Percentiles rank a stretch among this genome's conserved stretches.
phyloP scores from a whole-genome alignment of 1,284 basidiomycete genomes.

The Hypsizygus ulmarius region DNA sequence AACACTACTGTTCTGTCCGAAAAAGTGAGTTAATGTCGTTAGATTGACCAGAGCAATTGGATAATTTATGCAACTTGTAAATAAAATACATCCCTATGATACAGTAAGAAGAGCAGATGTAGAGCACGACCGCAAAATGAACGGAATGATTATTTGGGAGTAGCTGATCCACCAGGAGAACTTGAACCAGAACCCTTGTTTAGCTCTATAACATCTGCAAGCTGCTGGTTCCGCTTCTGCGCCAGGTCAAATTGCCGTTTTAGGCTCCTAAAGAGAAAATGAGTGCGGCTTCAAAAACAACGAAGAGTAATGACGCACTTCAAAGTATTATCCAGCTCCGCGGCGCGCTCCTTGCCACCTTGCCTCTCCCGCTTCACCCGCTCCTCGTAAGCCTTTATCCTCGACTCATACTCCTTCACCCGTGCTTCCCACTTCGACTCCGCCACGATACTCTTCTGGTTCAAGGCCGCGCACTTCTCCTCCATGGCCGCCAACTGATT shows the following conservation, averaged over 20 bases:
- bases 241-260: slow-evolving; percentile 71
- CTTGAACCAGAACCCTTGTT: slow-evolving; percentile 29
- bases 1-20: too few relatives aligned
- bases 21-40: too few relatives aligned
- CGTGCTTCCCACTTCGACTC: slow-evolving; percentile 91
- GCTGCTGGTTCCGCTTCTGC: slow-evolving; percentile 62
- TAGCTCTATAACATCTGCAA: slow-evolving; percentile 62
- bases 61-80: too few relatives aligned
- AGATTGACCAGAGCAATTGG: too few relatives aligned
- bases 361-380: slow-evolving; percentile 93
- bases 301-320: slow-evolving; percentile 47
- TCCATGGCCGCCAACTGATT: slow-evolving; percentile 83
- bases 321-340: slow-evolving; percentile 66
- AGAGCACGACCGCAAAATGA: too few relatives aligned
- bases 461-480: slow-evolving; percentile 74
- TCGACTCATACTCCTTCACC: slow-evolving; percentile 86
- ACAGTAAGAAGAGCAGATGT: too few relatives aligned
- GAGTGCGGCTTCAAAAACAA: too few relatives aligned
- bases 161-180: slow-evolving; percentile 8
- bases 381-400: slow-evolving; percentile 86
- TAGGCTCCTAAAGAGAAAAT: slow-evolving; percentile 54
- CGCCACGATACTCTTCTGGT: slow-evolving; percentile 64
- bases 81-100: too few relatives aligned
- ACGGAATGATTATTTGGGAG: slow-evolving; percentile 8
- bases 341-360: slow-evolving; percentile 84